Base-by-base conservation (phyloP, 805 yeast genomes). In the Isabelozyma rhagii region DNA sequence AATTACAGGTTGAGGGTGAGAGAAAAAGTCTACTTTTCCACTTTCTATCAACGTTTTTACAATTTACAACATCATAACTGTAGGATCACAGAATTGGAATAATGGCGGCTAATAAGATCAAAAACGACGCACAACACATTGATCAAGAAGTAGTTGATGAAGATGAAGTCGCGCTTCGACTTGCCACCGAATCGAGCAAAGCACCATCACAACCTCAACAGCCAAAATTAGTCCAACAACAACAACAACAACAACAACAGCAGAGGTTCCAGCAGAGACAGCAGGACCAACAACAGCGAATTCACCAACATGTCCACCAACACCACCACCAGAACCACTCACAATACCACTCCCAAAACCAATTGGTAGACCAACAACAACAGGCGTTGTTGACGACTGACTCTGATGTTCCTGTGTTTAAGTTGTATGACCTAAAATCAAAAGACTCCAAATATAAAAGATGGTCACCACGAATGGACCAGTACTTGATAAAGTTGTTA, bases 381-480 rank as follows among this genome's bases (percentile, higher is more conserved):
- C 18, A 31, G 36, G 10, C 36, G n/a, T 31, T 31, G n/a, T 31
- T 31, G 41, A 39, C 41, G 5, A 14, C 10, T 39, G 41, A 39
- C 4, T 8, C 17, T 15, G 41, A 14, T 15, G 41, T 39, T 10
- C 41, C 41, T 5, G 41, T 59, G 13, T 55, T 69, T 15, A 55
- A 62, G 15, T 64, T 63, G 18, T 66, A 59, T 48, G 74, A 69
- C 47, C 52, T 67, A 49, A 69, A 69, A 50, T 62, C 68, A 8
- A 60, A 59, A 42, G 72, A 66, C 43, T 64, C 75, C 13, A 70
- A 70, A 51, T 70, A 70, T 51, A 61, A 66, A 46, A 44, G 75
- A 50, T 70, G 75, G 75, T 61, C 72, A 0, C 71, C 74, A 1
- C 61, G 58, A 36, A 70, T 69, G 74, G 75, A 70, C 48, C 71